Evolutionary conservation across 495 filamentous ascomycete genomes (phyloP).

Genomic region (Aspergillus bertholletiae): DNA sequence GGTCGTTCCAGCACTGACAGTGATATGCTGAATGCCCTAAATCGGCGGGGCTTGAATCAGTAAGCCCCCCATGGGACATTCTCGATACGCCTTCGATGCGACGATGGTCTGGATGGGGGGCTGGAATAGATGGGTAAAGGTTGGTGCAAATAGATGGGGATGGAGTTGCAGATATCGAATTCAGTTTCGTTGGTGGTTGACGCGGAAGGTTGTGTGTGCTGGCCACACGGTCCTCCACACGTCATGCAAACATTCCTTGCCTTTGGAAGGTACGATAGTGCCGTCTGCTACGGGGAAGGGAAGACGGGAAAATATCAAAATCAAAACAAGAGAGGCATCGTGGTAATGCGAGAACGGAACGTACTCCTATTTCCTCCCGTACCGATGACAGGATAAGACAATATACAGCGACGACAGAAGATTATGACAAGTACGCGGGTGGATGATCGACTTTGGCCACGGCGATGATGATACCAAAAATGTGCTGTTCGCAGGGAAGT

Average conservation of each 20-base stretch:
- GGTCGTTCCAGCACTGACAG: conserved; percentile 53
- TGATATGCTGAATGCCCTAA: conserved; percentile 54
- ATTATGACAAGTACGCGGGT: not conserved
- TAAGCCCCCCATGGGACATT: not conserved
- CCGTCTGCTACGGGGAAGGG: not conserved
- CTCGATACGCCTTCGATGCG: not conserved
- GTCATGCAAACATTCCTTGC: not conserved
- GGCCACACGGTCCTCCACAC: conserved; percentile 14
- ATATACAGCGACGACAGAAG: not conserved
- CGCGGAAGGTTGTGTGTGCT: conserved; percentile 18
- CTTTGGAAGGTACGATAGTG: not conserved
- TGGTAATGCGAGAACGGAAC: not conserved
- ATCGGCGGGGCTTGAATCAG: conserved; percentile 39
- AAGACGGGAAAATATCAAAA: not conserved
- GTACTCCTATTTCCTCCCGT: not conserved
- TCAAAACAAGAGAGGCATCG: not conserved
- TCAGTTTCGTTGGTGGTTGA: conserved; percentile 2
- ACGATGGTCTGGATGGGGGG: not conserved
- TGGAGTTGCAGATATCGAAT: not conserved
- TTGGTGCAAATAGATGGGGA: not conserved
- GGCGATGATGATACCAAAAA: not conserved
- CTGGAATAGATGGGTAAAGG: not conserved
- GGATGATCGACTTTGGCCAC: not conserved
- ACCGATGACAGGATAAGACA: not conserved
- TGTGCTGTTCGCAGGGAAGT: not conserved